Evolutionary conservation across 352 stramenopile species (phyloP).

Genomic region (Globisporangium camurandrum): DNA sequence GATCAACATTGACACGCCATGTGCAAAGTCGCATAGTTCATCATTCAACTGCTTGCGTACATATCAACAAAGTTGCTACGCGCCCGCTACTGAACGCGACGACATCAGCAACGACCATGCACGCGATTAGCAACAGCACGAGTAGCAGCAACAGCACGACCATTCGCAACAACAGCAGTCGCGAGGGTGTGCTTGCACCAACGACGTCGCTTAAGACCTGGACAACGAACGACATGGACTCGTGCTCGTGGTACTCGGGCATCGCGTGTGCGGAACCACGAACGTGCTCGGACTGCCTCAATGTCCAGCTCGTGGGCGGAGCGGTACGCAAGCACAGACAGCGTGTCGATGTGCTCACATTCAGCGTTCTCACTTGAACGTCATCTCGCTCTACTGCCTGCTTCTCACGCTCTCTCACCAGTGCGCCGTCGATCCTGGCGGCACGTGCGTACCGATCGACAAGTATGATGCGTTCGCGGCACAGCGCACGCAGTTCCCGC

Average conservation of each 20-base stretch:
- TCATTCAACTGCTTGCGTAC: no score
- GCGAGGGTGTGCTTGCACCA: constrained; percentile 10
- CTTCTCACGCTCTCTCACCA: neutral
- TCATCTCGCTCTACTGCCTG: no score
- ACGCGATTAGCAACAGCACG: neutral
- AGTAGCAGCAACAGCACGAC: no score
- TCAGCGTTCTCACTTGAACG: neutral
- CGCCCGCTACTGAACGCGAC: no score
- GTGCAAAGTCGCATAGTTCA: no score
- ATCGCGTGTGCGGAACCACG: neutral
- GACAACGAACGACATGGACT: neutral
- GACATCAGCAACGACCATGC: no score
- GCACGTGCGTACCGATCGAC: constrained; percentile 28
- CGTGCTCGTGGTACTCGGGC: neutral
- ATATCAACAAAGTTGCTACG: no score
- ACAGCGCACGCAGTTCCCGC: constrained; percentile 10
- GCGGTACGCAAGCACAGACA: constrained; percentile 8
- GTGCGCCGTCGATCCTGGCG: neutral
- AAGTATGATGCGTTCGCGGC: constrained; percentile 17
- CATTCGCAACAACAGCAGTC: no score
- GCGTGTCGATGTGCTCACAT: neutral
- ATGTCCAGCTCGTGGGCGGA: neutral
- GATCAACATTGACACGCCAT: no score
- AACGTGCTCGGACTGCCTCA: constrained; percentile 12
- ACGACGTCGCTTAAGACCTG: neutral